phyloP scores from a whole-genome alignment of 2,329 filamentous ascomycete genomes.

The Metarhizium sp. region DNA sequence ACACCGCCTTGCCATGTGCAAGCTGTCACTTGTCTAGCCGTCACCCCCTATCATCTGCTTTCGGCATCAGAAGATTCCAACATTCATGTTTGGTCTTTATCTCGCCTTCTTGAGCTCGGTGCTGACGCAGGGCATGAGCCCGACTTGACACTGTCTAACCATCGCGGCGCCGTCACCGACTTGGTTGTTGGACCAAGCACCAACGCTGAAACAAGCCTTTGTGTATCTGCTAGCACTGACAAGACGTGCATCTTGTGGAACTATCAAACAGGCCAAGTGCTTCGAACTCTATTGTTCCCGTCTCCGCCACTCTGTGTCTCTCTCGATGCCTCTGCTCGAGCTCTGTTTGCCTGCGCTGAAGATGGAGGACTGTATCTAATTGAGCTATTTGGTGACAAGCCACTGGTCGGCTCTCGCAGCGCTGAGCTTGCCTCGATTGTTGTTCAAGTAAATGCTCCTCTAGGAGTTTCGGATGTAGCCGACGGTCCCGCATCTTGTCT shows the following conservation, averaged over 20 bases:
- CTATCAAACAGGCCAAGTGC: constrained; percentile 64
- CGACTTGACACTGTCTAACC: constrained; percentile 66
- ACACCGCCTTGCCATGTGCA: constrained; percentile 74
- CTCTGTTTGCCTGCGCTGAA: constrained; percentile 70
- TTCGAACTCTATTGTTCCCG: constrained; percentile 76
- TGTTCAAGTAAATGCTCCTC: constrained; percentile 44
- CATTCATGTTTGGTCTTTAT: constrained; percentile 83
- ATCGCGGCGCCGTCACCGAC: constrained; percentile 64
- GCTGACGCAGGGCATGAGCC: constrained; percentile 54
- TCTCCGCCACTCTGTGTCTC: constrained; percentile 61
- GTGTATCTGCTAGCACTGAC: constrained; percentile 74
- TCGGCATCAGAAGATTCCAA: constrained; percentile 81
- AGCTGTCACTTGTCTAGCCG: constrained; percentile 65
- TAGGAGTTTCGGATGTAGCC: constrained; percentile 50
- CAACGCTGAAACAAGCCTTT: constrained; percentile 64
- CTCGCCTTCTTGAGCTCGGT: constrained; percentile 56
- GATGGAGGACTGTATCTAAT: constrained; percentile 73
- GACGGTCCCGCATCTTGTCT: constrained; percentile 58
- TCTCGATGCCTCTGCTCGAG: constrained; percentile 76
- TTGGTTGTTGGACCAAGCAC: constrained; percentile 55
- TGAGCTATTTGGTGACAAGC: constrained; percentile 55
- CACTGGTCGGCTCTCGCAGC: constrained; percentile 43
- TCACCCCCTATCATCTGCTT: constrained; percentile 63
- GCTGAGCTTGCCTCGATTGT: constrained; percentile 47
- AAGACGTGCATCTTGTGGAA: constrained; percentile 92